phyloP scores from a whole-genome alignment of 1,284 basidiomycete genomes.

The Trichosporon sp. region DNA sequence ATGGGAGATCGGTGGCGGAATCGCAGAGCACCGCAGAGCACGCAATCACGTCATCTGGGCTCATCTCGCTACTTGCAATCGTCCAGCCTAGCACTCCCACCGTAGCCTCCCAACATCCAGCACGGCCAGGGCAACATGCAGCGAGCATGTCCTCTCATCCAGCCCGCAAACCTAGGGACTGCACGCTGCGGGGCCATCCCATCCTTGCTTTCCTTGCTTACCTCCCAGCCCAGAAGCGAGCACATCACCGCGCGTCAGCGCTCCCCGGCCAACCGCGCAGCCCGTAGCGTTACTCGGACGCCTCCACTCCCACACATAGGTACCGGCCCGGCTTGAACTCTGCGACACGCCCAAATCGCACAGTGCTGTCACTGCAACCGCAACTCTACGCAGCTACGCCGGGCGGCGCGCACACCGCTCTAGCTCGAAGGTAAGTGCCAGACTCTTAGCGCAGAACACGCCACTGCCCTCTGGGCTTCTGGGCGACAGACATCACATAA shows the following conservation, averaged over 20 bases:
- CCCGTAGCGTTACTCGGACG: neutral
- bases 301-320: neutral
- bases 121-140: no score
- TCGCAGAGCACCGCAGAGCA: neutral
- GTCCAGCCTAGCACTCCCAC: neutral
- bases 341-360: neutral
- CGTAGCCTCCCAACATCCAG: neutral
- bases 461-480: no score
- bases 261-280: slow-evolving; percentile 5
- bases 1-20: slow-evolving; percentile 1
- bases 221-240: slow-evolving; percentile 1
- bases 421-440: neutral
- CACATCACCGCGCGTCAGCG: slow-evolving; percentile 17
- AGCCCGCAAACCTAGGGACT: no score
- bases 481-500: neutral
- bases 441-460: neutral
- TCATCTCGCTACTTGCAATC: neutral
- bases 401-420: neutral
- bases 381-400: no score
- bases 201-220: no score
- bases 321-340: neutral
- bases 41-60: slow-evolving; percentile 11
- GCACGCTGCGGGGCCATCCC: neutral
- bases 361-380: neutral
- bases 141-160: no score